Base-by-base conservation (phyloP, 306 rosid species). In the Trifolium repens region DNA sequence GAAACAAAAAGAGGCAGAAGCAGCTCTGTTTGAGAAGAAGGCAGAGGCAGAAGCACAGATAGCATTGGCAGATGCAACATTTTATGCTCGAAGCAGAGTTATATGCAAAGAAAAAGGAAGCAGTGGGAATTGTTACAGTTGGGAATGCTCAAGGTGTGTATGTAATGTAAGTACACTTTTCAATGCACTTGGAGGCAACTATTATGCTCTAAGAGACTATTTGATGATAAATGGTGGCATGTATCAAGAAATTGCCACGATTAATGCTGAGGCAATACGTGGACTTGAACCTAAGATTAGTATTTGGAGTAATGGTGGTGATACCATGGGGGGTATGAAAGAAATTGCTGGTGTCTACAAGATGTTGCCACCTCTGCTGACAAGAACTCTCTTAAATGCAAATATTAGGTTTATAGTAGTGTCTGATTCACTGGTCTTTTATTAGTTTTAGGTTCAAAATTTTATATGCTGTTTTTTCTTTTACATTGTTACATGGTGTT, bases 221-320 rank as follows among this genome's bases (percentile, higher is more conserved):
- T 52, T 80, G 77, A 84, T 76, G 84, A 76, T 80, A 54, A 62
- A 72, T 2, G 10, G 10, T 35, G 74, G 84, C 19, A 26, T 84
- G 74, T 80, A 52, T 73, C 80, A 84, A 68, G 47, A 84, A 13
- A 72, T 84, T 73, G 87, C 84, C 0, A 72, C 19, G 70, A 67
- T 64, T 24, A 80, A 84, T 37, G 87, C 77, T 0, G 87, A 80
- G 0, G 84, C 82, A 8, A 49, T 84, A 0, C 80, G 55, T 12
- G 82, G 80, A 57, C 84, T 84, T 77, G 3, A 76, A 30, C 82
- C 87, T 15, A 80, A 84, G 54, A 76, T 80, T 7, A 80, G 82
- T 63, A 72, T 84, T 72, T 84, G 82, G 84, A 80, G 8, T 12
- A 79, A 75, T 3, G 78, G 67, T 26, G 19, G 72, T 26, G 34